A percentile compares a stretch with the other conserved stretches of the same genome.
Evolutionary conservation across 1,139 yeast species (phyloP).

Genomic region (Yamadazyma aaseri): DNA sequence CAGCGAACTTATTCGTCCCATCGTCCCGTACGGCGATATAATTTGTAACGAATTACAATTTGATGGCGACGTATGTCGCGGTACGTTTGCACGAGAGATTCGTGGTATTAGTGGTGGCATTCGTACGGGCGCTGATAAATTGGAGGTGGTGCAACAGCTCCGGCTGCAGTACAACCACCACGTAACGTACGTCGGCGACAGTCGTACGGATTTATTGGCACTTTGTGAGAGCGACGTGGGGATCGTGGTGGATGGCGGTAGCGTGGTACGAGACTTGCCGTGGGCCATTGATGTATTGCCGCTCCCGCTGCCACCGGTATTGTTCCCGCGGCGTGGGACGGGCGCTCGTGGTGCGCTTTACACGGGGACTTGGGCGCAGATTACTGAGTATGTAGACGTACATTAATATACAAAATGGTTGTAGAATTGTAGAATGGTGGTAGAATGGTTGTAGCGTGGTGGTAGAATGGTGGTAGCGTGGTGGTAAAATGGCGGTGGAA

Average conservation of each 20-base stretch:
- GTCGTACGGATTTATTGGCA: conserved; percentile 61
- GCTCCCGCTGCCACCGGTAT: too few species aligned
- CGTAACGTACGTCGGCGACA: conserved; percentile 62
- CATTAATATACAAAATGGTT: neutral
- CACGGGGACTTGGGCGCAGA: conserved; percentile 15
- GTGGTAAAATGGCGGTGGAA: too few species aligned
- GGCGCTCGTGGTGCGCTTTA: conserved; percentile 7
- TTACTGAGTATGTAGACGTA: conserved; percentile 3
- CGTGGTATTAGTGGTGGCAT: conserved; percentile 18
- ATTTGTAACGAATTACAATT: conserved; percentile 53
- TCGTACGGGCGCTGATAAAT: conserved; percentile 61
- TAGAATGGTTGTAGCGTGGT: too few species aligned
- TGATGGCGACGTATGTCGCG: conserved; percentile 36
- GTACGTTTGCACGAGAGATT: conserved; percentile 27
- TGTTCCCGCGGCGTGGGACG: neutral
- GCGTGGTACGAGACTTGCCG: conserved; percentile 16
- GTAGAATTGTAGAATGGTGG: too few species aligned
- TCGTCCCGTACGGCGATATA: conserved; percentile 17
- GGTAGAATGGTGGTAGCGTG: too few species aligned
- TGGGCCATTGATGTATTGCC: conserved; percentile 8
- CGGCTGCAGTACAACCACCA: conserved; percentile 14
- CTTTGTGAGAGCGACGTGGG: conserved; percentile 51
- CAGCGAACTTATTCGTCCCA: conserved; percentile 37
- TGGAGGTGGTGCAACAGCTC: conserved; percentile 23
- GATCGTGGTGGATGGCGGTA: conserved; percentile 41